Evolutionary conservation across 768 basidiomycete species (phyloP).

Genomic region (Amylocystis lapponica): DNA sequence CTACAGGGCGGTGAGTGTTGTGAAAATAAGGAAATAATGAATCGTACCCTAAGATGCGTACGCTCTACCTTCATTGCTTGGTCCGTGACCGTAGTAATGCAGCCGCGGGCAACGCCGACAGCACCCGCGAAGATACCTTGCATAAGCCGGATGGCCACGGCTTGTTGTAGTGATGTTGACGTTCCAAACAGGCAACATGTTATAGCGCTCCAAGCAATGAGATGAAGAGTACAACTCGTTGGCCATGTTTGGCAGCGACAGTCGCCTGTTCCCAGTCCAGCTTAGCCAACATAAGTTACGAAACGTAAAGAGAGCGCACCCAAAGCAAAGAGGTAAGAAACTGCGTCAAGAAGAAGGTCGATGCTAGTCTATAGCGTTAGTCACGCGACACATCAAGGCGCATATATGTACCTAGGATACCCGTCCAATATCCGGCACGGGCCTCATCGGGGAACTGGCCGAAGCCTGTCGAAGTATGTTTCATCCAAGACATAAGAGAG

Average conservation of each 20-base stretch:
- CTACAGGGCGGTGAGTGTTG: conserved; percentile 28
- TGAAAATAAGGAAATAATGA: neutral
- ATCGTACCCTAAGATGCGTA: conserved; percentile 85
- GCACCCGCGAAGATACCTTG: conserved; percentile 93
- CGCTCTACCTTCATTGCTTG: conserved; percentile 90
- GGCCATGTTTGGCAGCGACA: conserved; percentile 89
- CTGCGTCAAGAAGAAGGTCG: conserved; percentile 90
- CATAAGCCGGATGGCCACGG: conserved; percentile 78
- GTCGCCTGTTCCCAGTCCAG: conserved; percentile 51
- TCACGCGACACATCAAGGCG: neutral
- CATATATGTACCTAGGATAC: conserved; percentile 58
- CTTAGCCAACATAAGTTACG: neutral
- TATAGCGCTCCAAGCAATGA: conserved; percentile 78
- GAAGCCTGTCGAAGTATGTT: conserved; percentile 42
- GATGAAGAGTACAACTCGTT: conserved; percentile 75
- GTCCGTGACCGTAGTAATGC: conserved; percentile 84
- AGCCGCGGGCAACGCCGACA: conserved; percentile 90
- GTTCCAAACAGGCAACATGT: conserved; percentile 79
- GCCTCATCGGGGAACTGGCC: conserved; percentile 71
- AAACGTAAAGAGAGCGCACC: conserved; percentile 37
- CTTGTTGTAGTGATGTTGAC: conserved; percentile 67
- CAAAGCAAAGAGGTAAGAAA: conserved; percentile 93
- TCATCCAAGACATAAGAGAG: conserved; percentile 23
- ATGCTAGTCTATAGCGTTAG: conserved; percentile 37
- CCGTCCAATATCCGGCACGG: conserved; percentile 85